Base-by-base conservation (phyloP, 805 yeast species). In the Candida nonsorbophila region DNA sequence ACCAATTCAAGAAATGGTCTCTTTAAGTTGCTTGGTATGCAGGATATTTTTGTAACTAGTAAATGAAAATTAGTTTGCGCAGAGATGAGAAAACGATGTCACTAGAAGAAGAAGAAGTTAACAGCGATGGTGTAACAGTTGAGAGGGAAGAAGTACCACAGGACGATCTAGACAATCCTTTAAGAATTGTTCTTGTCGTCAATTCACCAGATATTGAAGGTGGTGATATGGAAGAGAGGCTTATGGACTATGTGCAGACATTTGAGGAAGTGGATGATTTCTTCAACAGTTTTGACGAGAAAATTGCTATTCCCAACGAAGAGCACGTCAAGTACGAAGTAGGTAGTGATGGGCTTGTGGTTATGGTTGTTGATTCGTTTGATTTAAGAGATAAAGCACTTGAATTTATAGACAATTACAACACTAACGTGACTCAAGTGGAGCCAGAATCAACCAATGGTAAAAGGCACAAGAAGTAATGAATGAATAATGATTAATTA, bases 1-100 rank as follows among this genome's bases (percentile, higher is more conserved):
- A 92, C 81, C 83, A 82, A 68, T 92, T 86, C 81, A 90, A 90
- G 72, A 57, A 72, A 50, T 90, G 97, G 97, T 46, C 59, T 23
- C 27, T 29, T 15, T 33, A 29, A 23, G 7, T 18, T 22, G n/a
- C n/a, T n/a, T n/a, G n/a, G n/a, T n/a, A n/a, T n/a, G n/a, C n/a
- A n/a, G n/a, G n/a, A n/a, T n/a, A n/a, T n/a, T n/a, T n/a, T n/a
- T n/a, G n/a, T n/a, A n/a, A n/a, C n/a, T n/a, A n/a, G n/a, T n/a
- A n/a, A n/a, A n/a, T n/a, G n/a, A n/a, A n/a, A n/a, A n/a, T n/a
- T n/a, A n/a, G n/a, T n/a, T n/a, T n/a, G n/a, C n/a, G n/a, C n/a
- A n/a, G n/a, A n/a, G n/a, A n/a, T n/a, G n/a, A n/a, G n/a, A n/a
- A n/a, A n/a, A n/a, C n/a, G n/a, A n/a, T n/a, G n/a, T n/a, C n/a